A percentile compares a stretch with the other conserved stretches of the same genome.
Evolutionary conservation across 768 basidiomycete genomes (phyloP).

Genomic region (Russula virescens): DNA sequence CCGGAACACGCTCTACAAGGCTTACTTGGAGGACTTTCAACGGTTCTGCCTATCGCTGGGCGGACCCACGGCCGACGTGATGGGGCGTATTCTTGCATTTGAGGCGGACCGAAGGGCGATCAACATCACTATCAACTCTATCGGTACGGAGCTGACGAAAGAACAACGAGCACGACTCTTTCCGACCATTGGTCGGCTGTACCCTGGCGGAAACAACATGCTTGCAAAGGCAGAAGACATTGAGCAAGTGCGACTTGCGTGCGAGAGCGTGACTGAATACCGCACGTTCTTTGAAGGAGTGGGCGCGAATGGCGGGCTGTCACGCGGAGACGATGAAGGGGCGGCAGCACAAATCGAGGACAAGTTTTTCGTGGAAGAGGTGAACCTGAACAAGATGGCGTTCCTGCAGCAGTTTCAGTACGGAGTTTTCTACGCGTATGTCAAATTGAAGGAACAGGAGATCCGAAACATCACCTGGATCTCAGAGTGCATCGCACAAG

Average conservation of each 20-base stretch:
- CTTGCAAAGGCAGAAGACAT: constrained; percentile 93
- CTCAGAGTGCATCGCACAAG: constrained; percentile 97
- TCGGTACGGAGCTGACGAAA: constrained; percentile 90
- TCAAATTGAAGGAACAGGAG: constrained; percentile 90
- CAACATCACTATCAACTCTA: constrained; percentile 99
- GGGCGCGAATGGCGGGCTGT: constrained; percentile 31
- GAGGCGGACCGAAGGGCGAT: constrained; percentile 96
- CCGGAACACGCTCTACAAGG: constrained; percentile 97
- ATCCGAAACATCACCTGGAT: constrained; percentile 89
- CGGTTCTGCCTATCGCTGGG: constrained; percentile 73
- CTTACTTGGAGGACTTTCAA: constrained; percentile 97
- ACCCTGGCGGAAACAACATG: constrained; percentile 91
- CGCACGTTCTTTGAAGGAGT: constrained; percentile 76
- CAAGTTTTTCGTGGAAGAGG: constrained; percentile 90
- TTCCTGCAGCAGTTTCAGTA: constrained; percentile 98
- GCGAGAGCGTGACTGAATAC: constrained; percentile 88
- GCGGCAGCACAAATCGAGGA: constrained; percentile 77
- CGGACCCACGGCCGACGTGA: constrained; percentile 82
- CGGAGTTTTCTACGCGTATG: constrained; percentile 87
- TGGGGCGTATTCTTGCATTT: constrained; percentile 88
- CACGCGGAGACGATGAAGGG: constrained; percentile 32
- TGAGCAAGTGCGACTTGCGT: constrained; percentile 82
- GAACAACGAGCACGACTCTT: constrained; percentile 93
- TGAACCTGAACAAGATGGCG: constrained; percentile 87
- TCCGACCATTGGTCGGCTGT: constrained; percentile 89